Conservation (phyloP, 2,329 filamentous ascomycete species). For the Neofusicoccum sp. region DNA sequence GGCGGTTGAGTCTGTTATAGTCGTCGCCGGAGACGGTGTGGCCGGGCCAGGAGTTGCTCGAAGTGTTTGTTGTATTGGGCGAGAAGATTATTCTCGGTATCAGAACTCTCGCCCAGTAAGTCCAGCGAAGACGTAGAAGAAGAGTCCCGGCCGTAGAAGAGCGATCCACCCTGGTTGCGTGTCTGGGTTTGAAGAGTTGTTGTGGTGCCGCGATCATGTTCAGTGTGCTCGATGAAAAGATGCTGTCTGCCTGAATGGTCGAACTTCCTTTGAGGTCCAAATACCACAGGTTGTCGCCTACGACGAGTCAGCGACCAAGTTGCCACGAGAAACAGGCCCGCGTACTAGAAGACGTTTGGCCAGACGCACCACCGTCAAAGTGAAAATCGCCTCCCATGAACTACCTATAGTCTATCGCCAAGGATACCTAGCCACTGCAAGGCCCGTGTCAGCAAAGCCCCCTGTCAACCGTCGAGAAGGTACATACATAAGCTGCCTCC, state of each 20-base stretch:
- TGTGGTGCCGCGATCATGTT: neutral
- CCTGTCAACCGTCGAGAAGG: neutral
- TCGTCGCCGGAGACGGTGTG: neutral
- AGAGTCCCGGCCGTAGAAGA: neutral
- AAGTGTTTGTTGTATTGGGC: neutral
- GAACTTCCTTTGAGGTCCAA: neutral
- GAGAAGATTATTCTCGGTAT: neutral
- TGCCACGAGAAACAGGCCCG: too few species aligned
- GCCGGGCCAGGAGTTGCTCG: neutral
- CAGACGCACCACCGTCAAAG: neutral
- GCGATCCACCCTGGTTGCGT: neutral
- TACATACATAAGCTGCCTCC: neutral
- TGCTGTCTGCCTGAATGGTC: neutral
- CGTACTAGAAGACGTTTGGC: neutral
- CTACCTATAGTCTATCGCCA: neutral
- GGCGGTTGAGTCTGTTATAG: slow-evolving; percentile 5
- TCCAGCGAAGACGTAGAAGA: slow-evolving; percentile 1
- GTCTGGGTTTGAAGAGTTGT: neutral
- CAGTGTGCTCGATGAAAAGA: neutral
- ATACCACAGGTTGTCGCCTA: neutral
- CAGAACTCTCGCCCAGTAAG: neutral
- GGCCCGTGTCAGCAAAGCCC: neutral
- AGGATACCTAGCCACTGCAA: neutral
- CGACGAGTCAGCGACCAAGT: neutral
- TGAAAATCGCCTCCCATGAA: slow-evolving; percentile 13